Percentiles rank a stretch among this genome's conserved stretches.
phyloP scores from a whole-genome alignment of 2,329 filamentous ascomycete species.

The Chrysoporthe puriensis region DNA sequence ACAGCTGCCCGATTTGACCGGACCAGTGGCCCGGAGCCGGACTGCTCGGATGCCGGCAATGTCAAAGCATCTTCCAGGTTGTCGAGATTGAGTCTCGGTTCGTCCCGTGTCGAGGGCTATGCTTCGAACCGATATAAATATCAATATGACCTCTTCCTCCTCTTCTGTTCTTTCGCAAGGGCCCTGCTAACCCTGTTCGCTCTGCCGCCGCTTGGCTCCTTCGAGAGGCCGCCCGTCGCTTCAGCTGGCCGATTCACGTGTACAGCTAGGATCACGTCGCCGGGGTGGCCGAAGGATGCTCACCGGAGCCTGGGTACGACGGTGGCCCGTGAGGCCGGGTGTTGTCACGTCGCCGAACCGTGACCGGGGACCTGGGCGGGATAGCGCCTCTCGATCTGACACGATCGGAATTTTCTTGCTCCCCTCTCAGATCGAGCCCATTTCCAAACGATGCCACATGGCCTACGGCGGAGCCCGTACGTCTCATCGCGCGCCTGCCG shows the following conservation, averaged over 20 bases:
- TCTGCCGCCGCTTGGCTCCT: background rate
- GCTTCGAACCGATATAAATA: background rate
- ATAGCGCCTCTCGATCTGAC: background rate
- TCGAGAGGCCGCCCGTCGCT: background rate
- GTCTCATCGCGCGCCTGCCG: no score
- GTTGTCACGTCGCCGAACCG: background rate
- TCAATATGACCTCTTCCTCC: background rate
- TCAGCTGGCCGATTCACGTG: background rate
- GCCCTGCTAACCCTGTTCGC: background rate
- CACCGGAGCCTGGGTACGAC: background rate
- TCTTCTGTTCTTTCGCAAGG: background rate
- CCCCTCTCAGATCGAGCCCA: background rate
- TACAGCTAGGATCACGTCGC: background rate
- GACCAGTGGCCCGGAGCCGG: background rate
- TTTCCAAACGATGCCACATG: background rate
- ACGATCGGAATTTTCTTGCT: background rate
- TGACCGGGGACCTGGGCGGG: background rate
- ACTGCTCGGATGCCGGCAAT: constrained; percentile 4
- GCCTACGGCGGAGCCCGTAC: background rate
- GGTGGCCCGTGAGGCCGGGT: background rate
- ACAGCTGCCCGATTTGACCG: background rate
- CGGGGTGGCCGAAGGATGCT: background rate
- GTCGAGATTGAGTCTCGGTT: background rate
- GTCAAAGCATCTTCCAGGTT: background rate
- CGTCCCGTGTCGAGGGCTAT: constrained; percentile 4